A percentile compares a stretch with the other conserved stretches of the same genome.
phyloP scores from a whole-genome alignment of 768 basidiomycete species.

The Pulveroboletus sp. region DNA sequence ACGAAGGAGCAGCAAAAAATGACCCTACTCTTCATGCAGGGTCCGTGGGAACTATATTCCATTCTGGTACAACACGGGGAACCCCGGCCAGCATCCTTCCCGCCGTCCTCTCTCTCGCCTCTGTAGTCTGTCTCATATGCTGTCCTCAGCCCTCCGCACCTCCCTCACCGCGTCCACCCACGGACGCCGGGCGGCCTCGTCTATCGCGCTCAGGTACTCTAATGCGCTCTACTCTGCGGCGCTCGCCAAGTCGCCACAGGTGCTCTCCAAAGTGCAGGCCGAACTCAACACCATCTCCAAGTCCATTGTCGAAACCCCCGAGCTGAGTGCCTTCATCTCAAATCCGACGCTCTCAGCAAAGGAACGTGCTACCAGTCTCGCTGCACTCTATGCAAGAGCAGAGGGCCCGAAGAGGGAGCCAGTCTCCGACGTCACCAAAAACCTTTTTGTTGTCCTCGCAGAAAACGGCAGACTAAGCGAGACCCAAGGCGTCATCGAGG shows the following conservation, averaged over 20 bases:
- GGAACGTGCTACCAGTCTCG: slow-evolving; percentile 69
- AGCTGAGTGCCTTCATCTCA: slow-evolving; percentile 65
- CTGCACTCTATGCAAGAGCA: slow-evolving; percentile 60
- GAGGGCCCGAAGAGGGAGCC: slow-evolving; percentile 70
- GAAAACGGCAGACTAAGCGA: slow-evolving; percentile 90
- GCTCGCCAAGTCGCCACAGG: slow-evolving; percentile 75
- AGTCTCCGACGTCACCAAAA: slow-evolving; percentile 85
- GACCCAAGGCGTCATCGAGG: slow-evolving; percentile 81
- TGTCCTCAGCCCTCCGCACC: slow-evolving; percentile 52
- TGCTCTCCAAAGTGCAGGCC: slow-evolving; percentile 78
- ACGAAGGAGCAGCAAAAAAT: neutral
- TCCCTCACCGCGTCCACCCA: slow-evolving; percentile 36
- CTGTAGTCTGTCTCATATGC: slow-evolving; percentile 40
- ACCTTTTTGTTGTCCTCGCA: slow-evolving; percentile 83
- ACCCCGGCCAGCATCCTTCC: slow-evolving; percentile 1
- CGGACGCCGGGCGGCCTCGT: slow-evolving; percentile 64
- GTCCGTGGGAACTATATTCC: slow-evolving; percentile 6
- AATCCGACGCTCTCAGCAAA: slow-evolving; percentile 89
- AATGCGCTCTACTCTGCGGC: slow-evolving; percentile 78
- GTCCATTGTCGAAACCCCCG: slow-evolving; percentile 61
- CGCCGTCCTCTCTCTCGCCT: neutral
- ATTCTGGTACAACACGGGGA: neutral
- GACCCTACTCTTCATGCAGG: neutral
- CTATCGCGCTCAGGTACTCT: slow-evolving; percentile 80
- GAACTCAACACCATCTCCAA: slow-evolving; percentile 72